Percentiles rank a stretch among this genome's conserved stretches.
phyloP scores from a whole-genome alignment of 2,329 filamentous ascomycete genomes.

The Neopestalotiopsis sp. region DNA sequence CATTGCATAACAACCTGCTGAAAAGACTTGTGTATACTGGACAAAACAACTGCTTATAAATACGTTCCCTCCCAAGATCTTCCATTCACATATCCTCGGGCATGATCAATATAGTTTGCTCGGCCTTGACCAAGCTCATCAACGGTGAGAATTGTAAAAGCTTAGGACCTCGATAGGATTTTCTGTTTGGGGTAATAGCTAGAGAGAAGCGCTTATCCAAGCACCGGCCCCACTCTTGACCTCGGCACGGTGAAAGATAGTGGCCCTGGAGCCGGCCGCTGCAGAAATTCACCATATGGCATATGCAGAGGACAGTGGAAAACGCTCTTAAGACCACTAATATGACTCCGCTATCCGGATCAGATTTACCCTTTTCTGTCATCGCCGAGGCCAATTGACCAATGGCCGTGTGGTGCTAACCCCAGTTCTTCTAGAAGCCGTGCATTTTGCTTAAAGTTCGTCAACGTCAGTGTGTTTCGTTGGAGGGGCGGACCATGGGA shows the following conservation, averaged over 20 bases:
- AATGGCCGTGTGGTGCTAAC: conserved; percentile 2
- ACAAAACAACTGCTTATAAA: not conserved
- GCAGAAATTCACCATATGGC: not conserved
- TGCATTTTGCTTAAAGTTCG: not conserved
- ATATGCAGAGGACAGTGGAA: not conserved
- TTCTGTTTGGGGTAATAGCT: too few relatives aligned
- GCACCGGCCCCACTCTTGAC: not conserved
- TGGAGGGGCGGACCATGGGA: not conserved
- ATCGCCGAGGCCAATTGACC: conserved; percentile 15
- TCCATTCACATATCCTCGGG: not conserved
- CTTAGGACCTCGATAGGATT: not conserved
- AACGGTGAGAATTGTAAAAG: not conserved
- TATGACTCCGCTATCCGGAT: conserved; percentile 6
- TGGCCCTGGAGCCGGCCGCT: not conserved
- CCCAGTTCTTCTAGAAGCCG: not conserved
- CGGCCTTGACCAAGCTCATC: not conserved
- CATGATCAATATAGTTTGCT: not conserved
- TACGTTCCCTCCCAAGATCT: not conserved
- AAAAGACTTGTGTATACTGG: not conserved
- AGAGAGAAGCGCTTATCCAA: not conserved
- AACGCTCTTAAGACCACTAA: conserved; percentile 4
- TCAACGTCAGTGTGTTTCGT: not conserved
- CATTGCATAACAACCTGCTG: not conserved
- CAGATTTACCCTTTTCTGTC: conserved; percentile 2
- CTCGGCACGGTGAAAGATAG: not conserved